Percentiles rank a stretch among this genome's conserved stretches.
Evolutionary conservation across 768 basidiomycete species (phyloP).

Genomic region (Lactifluus pinguis): DNA sequence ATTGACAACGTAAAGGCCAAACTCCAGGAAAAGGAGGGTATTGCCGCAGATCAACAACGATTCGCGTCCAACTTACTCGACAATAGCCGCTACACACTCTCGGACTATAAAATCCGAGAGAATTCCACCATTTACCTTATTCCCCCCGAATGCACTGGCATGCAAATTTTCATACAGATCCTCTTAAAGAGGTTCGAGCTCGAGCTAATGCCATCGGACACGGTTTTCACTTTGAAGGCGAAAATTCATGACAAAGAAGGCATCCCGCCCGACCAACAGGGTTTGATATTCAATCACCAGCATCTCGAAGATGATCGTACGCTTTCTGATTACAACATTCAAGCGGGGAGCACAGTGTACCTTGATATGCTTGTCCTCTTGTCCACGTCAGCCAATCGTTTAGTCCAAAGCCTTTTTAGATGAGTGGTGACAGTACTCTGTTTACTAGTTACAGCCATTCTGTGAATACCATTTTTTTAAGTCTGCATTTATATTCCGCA

Average conservation of each 20-base stretch:
- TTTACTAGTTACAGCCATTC: background rate
- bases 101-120: constrained; percentile 27
- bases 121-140: constrained; percentile 24
- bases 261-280: constrained; percentile 15
- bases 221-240: constrained; percentile 13
- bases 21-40: constrained; percentile 27
- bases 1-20: constrained; percentile 27
- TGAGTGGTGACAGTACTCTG: background rate
- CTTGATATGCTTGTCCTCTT: too few species aligned
- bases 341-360: constrained; percentile 11
- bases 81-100: constrained; percentile 25
- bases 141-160: constrained; percentile 6
- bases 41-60: constrained; percentile 26
- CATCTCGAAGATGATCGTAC: constrained; percentile 18
- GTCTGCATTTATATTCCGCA: too few species aligned
- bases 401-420: too few species aligned
- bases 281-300: constrained; percentile 10
- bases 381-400: too few species aligned
- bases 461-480: background rate
- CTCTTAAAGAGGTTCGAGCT: constrained; percentile 10
- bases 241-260: constrained; percentile 18
- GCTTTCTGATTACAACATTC: constrained; percentile 16
- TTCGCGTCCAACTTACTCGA: constrained; percentile 26
- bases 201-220: constrained; percentile 16
- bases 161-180: constrained; percentile 15